These are phyloP conservation scores for Diplodia mutila DNA, from an alignment of 2,329 filamentous ascomycete genomes.

Conservation along the genomic window DNA sequence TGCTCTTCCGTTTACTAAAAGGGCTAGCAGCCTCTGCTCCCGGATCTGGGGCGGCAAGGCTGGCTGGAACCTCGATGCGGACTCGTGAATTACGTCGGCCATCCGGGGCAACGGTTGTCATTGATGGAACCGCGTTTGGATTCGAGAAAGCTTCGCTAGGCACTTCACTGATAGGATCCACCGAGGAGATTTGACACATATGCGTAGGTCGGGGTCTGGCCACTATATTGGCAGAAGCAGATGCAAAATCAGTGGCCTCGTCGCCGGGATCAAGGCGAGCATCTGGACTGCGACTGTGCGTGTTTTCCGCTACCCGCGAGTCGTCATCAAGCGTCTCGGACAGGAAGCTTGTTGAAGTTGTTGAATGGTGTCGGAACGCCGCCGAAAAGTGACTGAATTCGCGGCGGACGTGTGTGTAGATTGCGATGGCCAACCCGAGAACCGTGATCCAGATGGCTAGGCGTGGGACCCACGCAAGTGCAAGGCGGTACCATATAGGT, in stretches of 20 bases:
- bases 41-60: neutral
- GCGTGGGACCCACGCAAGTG: slow-evolving; percentile 73
- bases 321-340: neutral
- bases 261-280: neutral
- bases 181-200: neutral
- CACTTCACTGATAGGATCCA: neutral
- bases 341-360: neutral
- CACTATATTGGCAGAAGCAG: neutral
- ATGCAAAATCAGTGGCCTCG: neutral
- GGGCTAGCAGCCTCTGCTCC: neutral
- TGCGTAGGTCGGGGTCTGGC: neutral
- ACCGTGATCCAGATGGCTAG: slow-evolving; percentile 70
- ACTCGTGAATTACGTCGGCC: slow-evolving; percentile 18
- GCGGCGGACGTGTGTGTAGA: slow-evolving; percentile 63
- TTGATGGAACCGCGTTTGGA: neutral
- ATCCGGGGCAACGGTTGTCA: neutral
- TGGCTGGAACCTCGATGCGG: slow-evolving; percentile 2
- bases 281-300: neutral
- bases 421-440: slow-evolving; percentile 65
- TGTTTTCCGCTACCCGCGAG: neutral
- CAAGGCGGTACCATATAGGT: slow-evolving; percentile 70
- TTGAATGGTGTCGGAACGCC: neutral
- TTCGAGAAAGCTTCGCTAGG: neutral
- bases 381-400: slow-evolving; percentile 19
- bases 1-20: neutral